Base-by-base conservation (phyloP, 2,329 filamentous ascomycete species). In the Colletotrichum sublineola region DNA sequence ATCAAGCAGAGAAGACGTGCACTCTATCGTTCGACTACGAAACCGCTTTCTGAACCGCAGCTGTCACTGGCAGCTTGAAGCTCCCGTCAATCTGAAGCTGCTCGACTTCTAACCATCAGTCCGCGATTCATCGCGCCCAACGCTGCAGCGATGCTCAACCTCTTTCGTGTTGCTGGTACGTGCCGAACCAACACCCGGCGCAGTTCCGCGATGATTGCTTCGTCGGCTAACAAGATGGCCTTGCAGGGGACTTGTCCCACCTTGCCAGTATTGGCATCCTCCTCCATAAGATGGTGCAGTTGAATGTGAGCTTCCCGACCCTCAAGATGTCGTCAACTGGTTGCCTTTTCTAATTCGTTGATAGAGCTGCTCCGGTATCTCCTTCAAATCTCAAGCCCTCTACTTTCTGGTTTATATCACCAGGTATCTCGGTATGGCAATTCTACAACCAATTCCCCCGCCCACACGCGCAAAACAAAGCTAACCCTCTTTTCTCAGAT, bases 331-430 rank as follows among this genome's bases (percentile, higher is more conserved):
- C 40, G 56, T 70, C 70, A 64, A 46, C 48, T 29, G 52, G 11
- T 20, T 12, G 29, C 38, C 57, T 63, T 53, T 36, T 58, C 74
- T 76, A 61, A 77, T 74, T 42, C 18, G 15, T 40, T 33, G 11
- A n/a, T 81, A 98, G 96, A 98, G 95, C 87, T 97, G 95, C 82
- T 92, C 96, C 53, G 96, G 96, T 78, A 96, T 99, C 83, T 99
- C 96, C 20, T 98, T 99, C 89, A 99, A 99, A 83, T 98, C 96
- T 74, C 96, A 99, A 88, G 94, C 92, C 63, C 89, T 99, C 69
- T 99, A 99, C 84, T 87, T 98, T 77, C 86, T 97, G 56, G 96
- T 99, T 78, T 99, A 99, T 83, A 81, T 97, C 55, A 97, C 95
- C 74, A 91, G 96, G 80, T 99, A 99, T 83, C 89, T 99, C 74